Base-by-base conservation (phyloP, 208 protist genomes). In the Trypanosoma congolense region DNA sequence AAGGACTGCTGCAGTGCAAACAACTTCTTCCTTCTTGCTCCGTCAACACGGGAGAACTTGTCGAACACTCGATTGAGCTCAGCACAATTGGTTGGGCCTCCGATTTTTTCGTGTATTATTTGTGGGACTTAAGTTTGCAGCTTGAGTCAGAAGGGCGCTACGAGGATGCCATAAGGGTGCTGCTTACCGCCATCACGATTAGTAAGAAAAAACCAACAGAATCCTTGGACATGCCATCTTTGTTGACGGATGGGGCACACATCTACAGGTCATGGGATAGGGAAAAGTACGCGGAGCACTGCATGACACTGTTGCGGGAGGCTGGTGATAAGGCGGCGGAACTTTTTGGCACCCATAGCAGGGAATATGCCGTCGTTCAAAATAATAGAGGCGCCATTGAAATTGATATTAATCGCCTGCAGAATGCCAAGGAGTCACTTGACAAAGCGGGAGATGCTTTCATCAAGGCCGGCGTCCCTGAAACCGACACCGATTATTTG, bases 21-120 rank as follows among this genome's bases (percentile, higher is more conserved):
- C 72, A 80, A 65, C 42, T 87, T 42, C 66, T 91, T 29, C 80
- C 75, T 16, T 83, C 79, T 0, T 87, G 80, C 43, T 79, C 77
- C 5, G 69, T 91, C 3, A 73, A 87, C 47, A 87, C 79, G n/a
- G 50, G 60, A 28, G 62, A 75, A 33, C 63, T 91, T 12, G 83
- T 87, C 24, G 45, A 70, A 36, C 70, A 81, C 54, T 84, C 77
- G 1, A 68, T 87, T 10, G 75, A 84, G 50, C 68, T 91, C 19
- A 80, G 79, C 59, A 77, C 70, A 31, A 80, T 87, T 46, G 80
- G 79, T 33, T 87, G 79, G 79, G 77, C 80, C 14, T 84, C 77
- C 0, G 83, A 87, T 50, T 80, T 82, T 64, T 86, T 86, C 50
- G 75, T 86, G 64, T 46, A 74, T 38, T 85, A 75, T 50, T 57